A percentile compares a stretch with the other conserved stretches of the same genome.
Conservation (phyloP, 306 rosid genomes). For the Lithocarpus polystachyus region DNA sequence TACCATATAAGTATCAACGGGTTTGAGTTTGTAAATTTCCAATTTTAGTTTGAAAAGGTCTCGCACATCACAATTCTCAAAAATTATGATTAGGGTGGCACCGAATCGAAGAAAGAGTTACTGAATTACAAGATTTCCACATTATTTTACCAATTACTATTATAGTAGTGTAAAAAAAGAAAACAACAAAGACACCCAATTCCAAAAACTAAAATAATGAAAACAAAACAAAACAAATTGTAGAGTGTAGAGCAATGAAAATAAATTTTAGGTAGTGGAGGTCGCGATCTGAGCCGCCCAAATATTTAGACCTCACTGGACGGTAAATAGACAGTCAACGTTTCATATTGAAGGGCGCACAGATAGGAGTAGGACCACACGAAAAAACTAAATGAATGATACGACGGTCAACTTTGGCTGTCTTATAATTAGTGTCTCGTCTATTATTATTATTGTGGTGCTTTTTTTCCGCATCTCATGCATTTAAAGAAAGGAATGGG, state of each 20-base stretch:
- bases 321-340: not conserved
- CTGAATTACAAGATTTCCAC: no score
- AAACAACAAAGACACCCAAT: no score
- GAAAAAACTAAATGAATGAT: not conserved
- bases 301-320: not conserved
- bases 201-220: not conserved
- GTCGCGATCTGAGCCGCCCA: not conserved
- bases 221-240: not conserved
- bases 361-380: not conserved
- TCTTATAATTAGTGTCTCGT: not conserved
- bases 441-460: not conserved
- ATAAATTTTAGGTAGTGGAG: not conserved
- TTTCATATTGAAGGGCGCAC: not conserved
- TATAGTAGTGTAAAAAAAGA: no score
- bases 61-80: no score
- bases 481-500: not conserved
- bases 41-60: no score
- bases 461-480: not conserved
- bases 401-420: constrained; percentile 14
- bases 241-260: not conserved
- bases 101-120: no score
- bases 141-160: no score
- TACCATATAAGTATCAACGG: no score
- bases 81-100: no score
- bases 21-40: no score